phyloP scores from a whole-genome alignment of 2,329 filamentous ascomycete species.

The Helicocarpus griseus region DNA sequence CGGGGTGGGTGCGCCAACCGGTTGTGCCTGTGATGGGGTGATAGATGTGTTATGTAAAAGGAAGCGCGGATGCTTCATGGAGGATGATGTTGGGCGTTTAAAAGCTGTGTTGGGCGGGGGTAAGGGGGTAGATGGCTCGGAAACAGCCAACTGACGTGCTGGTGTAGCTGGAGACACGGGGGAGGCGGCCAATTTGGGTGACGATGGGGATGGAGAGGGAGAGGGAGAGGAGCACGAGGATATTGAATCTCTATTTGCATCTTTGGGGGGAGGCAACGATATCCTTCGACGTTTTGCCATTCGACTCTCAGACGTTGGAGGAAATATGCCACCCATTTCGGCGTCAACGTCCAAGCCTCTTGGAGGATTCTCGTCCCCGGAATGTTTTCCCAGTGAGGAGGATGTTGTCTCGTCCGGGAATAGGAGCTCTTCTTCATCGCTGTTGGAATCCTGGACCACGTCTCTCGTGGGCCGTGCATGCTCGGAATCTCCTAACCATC shows the following conservation, averaged over 20 bases:
- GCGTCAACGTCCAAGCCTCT: constrained; percentile 11
- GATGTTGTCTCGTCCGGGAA: neutral
- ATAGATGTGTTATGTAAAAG: neutral
- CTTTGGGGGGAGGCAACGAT: constrained; percentile 9
- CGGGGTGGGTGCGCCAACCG: constrained; percentile 5
- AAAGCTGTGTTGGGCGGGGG: constrained; percentile 8
- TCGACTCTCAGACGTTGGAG: constrained; percentile 15
- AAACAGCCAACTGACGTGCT: neutral
- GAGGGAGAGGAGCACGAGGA: constrained; percentile 11
- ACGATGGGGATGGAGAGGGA: neutral
- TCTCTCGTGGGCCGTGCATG: neutral
- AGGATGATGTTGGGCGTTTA: neutral
- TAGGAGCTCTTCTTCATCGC: constrained; percentile 3
- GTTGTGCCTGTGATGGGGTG: neutral
- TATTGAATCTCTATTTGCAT: constrained; percentile 12
- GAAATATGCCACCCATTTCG: constrained; percentile 24
- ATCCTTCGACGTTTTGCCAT: constrained; percentile 25
- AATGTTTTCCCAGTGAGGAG: neutral
- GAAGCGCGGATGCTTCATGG: constrained; percentile 3
- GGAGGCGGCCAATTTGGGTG: constrained; percentile 8
- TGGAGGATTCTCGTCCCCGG: neutral
- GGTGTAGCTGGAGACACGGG: neutral
- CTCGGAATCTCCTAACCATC: neutral
- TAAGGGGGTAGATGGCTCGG: constrained; percentile 4
- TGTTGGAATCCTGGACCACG: constrained; percentile 1